Evolutionary conservation across 208 protist genomes (phyloP).

Genomic region (Trypanosoma brucei): DNA sequence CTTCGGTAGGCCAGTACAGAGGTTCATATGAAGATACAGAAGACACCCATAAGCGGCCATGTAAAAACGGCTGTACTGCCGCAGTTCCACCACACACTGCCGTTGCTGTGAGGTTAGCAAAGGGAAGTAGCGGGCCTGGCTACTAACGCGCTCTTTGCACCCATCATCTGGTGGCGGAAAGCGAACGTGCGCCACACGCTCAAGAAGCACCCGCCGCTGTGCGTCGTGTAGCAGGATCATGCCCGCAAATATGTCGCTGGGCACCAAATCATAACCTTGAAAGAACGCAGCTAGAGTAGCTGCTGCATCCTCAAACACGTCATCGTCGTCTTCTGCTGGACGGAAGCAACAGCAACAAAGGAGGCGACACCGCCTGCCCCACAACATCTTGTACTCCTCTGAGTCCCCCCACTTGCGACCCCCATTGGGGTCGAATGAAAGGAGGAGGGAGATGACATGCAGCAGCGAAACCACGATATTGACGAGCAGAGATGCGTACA

Average conservation of each 20-base stretch:
- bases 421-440: constrained; percentile 59
- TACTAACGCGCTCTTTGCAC: constrained; percentile 35
- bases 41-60: constrained; percentile 73
- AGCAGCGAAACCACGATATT: constrained; percentile 28
- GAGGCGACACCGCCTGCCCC: constrained; percentile 53
- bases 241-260: constrained; percentile 78
- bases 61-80: constrained; percentile 69
- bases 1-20: constrained; percentile 40
- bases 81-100: constrained; percentile 35
- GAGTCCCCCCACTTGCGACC: constrained; percentile 23
- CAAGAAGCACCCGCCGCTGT: constrained; percentile 39
- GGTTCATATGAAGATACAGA: constrained; percentile 68
- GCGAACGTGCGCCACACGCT: constrained; percentile 20
- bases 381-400: constrained; percentile 63
- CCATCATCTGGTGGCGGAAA: constrained; percentile 24
- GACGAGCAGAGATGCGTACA: constrained; percentile 33
- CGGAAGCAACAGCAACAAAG: constrained; percentile 50
- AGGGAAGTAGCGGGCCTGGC: constrained; percentile 43
- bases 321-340: constrained; percentile 21
- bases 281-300: constrained; percentile 67
- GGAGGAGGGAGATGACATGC: constrained; percentile 34
- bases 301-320: constrained; percentile 55
- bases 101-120: constrained; percentile 35
- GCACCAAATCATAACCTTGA: constrained; percentile 79
- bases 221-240: constrained; percentile 76